Conservation (phyloP, 768 basidiomycete species). For the Boletus insuetus region DNA sequence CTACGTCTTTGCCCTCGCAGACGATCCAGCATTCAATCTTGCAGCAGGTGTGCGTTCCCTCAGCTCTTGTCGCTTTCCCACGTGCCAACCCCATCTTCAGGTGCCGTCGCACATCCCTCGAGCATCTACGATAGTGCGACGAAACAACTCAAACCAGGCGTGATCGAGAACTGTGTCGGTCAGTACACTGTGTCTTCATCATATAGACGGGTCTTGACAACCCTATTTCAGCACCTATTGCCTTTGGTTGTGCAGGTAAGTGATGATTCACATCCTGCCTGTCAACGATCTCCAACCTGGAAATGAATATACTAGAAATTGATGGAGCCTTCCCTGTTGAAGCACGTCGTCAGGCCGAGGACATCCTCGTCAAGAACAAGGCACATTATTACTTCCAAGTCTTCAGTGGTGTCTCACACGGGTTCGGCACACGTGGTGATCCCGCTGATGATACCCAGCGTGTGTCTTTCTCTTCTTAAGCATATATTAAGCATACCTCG, state of each 20-base stretch:
- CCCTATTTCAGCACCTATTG: constrained; percentile 44
- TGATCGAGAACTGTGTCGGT: constrained; percentile 50
- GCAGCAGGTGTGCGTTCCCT: constrained; percentile 39
- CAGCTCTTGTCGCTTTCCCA: not conserved
- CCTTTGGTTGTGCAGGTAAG: constrained; percentile 55
- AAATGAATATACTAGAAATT: constrained; percentile 36
- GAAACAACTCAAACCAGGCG: constrained; percentile 40
- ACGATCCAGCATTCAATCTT: constrained; percentile 38
- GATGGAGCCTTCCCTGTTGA: constrained; percentile 52
- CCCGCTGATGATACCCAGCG: constrained; percentile 24
- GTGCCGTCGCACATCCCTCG: constrained; percentile 57
- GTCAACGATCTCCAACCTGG: not conserved
- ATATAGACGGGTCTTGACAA: not conserved
- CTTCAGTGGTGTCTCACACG: constrained; percentile 46
- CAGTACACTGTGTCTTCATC: constrained; percentile 11
- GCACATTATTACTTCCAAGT: constrained; percentile 55
- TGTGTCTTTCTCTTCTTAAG: not conserved
- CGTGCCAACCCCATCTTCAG: constrained; percentile 28
- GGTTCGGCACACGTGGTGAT: constrained; percentile 35
- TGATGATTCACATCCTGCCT: not conserved
- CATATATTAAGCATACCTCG: not conserved
- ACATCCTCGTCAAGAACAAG: constrained; percentile 49
- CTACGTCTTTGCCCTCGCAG: constrained; percentile 46
- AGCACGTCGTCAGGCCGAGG: constrained; percentile 55
- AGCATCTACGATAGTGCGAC: constrained; percentile 4